Percentiles rank a stretch among this genome's conserved stretches.
phyloP scores from a whole-genome alignment of 2,329 filamentous ascomycete species.

The Sporothrix brunneoviolacea region DNA sequence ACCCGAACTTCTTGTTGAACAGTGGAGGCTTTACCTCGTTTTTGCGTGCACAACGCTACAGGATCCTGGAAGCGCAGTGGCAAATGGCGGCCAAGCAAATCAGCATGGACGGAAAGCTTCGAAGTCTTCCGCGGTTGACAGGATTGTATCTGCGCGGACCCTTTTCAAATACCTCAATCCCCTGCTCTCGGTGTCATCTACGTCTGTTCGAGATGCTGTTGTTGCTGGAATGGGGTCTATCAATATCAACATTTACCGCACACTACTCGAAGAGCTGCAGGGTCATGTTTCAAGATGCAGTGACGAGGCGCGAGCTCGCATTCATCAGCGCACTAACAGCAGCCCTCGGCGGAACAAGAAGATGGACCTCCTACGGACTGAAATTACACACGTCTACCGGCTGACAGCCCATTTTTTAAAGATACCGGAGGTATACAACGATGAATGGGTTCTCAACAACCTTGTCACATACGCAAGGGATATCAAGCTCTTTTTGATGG shows the following conservation, averaged over 20 bases:
- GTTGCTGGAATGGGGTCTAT: slow-evolving; percentile 90
- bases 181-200: slow-evolving; percentile 70
- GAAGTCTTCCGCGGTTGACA: slow-evolving; percentile 58
- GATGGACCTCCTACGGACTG: slow-evolving; percentile 81
- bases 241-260: slow-evolving; percentile 88
- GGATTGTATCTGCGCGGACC: slow-evolving; percentile 79
- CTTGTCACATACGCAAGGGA: slow-evolving; percentile 87
- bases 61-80: slow-evolving; percentile 63
- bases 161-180: slow-evolving; percentile 91
- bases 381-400: slow-evolving; percentile 94
- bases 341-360: slow-evolving; percentile 73
- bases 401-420: slow-evolving; percentile 85
- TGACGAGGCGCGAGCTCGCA: slow-evolving; percentile 76
- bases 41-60: slow-evolving; percentile 95
- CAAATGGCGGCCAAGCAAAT: slow-evolving; percentile 47
- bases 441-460: slow-evolving; percentile 87
- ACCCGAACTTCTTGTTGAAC: slow-evolving; percentile 84
- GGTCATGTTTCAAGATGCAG: slow-evolving; percentile 80
- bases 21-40: slow-evolving; percentile 96
- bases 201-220: slow-evolving; percentile 80
- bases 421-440: slow-evolving; percentile 68
- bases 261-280: slow-evolving; percentile 82
- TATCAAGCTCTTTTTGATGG: slow-evolving; percentile 87
- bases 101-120: slow-evolving; percentile 82
- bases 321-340: slow-evolving; percentile 82